Evolutionary conservation across 352 stramenopile genomes (phyloP), one percentile per base, ranked within the genome.

Genomic region (Discostella stelligera): DNA sequence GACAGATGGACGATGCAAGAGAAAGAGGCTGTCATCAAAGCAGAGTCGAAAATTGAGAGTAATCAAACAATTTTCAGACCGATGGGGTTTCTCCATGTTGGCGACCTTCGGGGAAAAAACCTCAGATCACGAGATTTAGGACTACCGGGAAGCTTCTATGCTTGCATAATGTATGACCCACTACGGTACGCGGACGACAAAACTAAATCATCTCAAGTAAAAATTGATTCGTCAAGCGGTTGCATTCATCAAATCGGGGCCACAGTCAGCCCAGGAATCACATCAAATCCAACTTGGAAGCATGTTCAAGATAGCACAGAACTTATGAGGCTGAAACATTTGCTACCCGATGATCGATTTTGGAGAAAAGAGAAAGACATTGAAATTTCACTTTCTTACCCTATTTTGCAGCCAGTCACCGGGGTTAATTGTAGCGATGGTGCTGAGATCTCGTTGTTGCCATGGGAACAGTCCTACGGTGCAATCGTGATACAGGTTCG

Each of bases 401-500:
- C 88, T 18, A 77, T 93, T 52, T 65, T 91, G 23, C 88, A 93
- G 54, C 84, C 88, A 23, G 71, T 90, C 27, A 68, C 49, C 49
- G 58, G 74, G 32, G 62, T 41, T 55, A 55, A 71, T 23, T 41
- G 18, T 53, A 6, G 21, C 2, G 20, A 52, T 14, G 21, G 23
- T 16, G 58, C 10, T 9, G 55, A 44, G 10, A 54, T 85, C 27
- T 55, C 50, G 52, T 68, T 90, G 30, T 54, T 79, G 44, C 83
- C 85, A 16, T 93, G 86, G 86, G 67, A 83, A 64, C 68, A 72
- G 49, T 90, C 77, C 23, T 37, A 32, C 50, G 82, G 82, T 53
- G 86, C 83, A 30, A 63, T 93, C 48, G 85, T 92, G n/a, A 52
- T 92, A 21, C 79, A 92, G 46, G 79, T 92, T 56, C 49, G 76